These are phyloP conservation scores for Peronosclerospora sorghi DNA, from an alignment of 352 stramenopile species.

Conservation along the genomic window DNA sequence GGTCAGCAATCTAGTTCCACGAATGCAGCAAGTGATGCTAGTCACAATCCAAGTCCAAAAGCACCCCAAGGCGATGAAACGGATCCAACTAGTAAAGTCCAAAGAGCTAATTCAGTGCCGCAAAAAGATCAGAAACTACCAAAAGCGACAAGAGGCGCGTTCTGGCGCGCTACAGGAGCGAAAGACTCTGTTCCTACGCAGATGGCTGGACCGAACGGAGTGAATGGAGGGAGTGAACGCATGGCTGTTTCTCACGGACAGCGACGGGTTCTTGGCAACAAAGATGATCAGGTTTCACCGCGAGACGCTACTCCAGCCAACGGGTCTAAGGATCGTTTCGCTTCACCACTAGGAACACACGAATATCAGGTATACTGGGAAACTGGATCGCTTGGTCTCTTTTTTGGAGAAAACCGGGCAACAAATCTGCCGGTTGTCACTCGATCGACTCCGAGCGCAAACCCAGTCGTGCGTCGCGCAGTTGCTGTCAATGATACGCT, in stretches of 20 bases:
- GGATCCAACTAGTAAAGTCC: conserved; percentile 22
- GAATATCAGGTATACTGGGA: conserved; percentile 78
- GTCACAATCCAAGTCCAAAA: conserved; percentile 22
- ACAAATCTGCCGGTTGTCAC: conserved; percentile 74
- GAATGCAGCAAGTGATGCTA: conserved; percentile 21
- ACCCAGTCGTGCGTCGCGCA: conserved; percentile 53
- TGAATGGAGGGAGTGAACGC: conserved; percentile 7
- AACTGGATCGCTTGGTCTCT: conserved; percentile 65
- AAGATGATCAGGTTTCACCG: conserved; percentile 34
- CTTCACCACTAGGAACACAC: conserved; percentile 13
- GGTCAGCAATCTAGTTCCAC: conserved; percentile 36
- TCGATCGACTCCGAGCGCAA: conserved; percentile 50
- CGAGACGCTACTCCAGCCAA: conserved; percentile 10
- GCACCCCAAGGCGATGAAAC: conserved; percentile 9
- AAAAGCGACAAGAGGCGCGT: conserved; percentile 36
- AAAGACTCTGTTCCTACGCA: conserved; percentile 28
- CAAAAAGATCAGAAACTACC: conserved; percentile 34
- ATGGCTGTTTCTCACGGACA: conserved; percentile 8
- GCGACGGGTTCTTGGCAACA: conserved; percentile 7
- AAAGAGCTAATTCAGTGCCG: conserved; percentile 49
- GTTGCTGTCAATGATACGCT: conserved; percentile 72
- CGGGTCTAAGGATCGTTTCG: not conserved
- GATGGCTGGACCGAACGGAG: conserved; percentile 2
- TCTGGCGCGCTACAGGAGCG: conserved; percentile 36
- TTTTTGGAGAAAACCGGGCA: conserved; percentile 66